Percentiles rank a stretch among this genome's conserved stretches.
phyloP scores from a whole-genome alignment of 306 rosid genomes.

The Hippophae gyantsensis region DNA sequence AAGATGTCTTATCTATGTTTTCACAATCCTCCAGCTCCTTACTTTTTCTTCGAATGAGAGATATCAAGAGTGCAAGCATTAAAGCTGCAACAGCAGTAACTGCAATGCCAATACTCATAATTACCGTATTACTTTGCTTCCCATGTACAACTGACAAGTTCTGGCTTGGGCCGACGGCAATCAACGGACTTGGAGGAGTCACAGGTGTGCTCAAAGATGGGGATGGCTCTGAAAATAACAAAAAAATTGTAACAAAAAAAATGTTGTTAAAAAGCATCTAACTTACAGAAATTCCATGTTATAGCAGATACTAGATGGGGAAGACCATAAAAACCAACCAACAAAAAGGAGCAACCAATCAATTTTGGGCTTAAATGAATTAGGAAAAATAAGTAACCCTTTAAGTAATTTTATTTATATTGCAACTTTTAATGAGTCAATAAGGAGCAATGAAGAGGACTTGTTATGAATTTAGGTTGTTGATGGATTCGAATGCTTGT shows the following conservation, averaged over 20 bases:
- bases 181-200: slow-evolving; percentile 63
- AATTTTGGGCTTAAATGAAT: not conserved
- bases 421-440: too few species aligned
- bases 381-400: too few species aligned
- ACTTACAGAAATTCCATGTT: too few species aligned
- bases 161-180: slow-evolving; percentile 66
- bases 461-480: too few species aligned
- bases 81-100: slow-evolving; percentile 62
- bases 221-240: slow-evolving; percentile 49
- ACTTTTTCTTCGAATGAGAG: slow-evolving; percentile 71
- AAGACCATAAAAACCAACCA: too few species aligned
- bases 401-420: too few species aligned
- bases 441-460: too few species aligned
- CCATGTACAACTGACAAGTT: slow-evolving; percentile 36
- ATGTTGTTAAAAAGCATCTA: not conserved
- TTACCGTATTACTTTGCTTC: slow-evolving; percentile 47
- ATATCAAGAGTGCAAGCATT: slow-evolving; percentile 59
- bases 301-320: too few species aligned
- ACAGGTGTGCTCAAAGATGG: slow-evolving; percentile 45
- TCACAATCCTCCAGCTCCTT: slow-evolving; percentile 63
- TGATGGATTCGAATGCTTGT: too few species aligned
- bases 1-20: slow-evolving; percentile 31
- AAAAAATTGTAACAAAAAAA: slow-evolving; percentile 11
- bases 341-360: not conserved
- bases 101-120: slow-evolving; percentile 66